phyloP scores from a whole-genome alignment of 2,329 filamentous ascomycete genomes.

The Cryphonectria parasitica region DNA sequence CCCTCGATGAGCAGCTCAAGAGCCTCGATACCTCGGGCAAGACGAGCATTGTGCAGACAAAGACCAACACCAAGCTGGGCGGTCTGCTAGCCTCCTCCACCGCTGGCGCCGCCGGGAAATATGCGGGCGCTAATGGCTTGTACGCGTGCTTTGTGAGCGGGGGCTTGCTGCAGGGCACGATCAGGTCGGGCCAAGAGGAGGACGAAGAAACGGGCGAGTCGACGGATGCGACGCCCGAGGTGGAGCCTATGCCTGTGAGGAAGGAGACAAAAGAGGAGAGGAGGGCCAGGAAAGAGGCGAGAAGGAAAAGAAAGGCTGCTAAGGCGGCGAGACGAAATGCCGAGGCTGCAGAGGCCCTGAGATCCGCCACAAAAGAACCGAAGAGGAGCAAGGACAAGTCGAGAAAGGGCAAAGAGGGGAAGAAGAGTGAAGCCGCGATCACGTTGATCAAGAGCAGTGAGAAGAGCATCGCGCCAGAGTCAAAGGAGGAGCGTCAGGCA shows the following conservation, averaged over 20 bases:
- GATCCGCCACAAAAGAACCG: not conserved
- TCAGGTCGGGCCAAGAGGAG: slow-evolving; percentile 41
- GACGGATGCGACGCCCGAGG: slow-evolving; percentile 33
- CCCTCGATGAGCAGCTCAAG: slow-evolving; percentile 89
- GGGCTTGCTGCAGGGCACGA: slow-evolving; percentile 74
- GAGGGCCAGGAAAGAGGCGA: slow-evolving; percentile 43
- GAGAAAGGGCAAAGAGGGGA: not conserved
- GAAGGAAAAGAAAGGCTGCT: slow-evolving; percentile 34
- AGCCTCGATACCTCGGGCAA: slow-evolving; percentile 69
- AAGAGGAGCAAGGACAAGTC: slow-evolving; percentile 7
- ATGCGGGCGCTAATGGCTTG: slow-evolving; percentile 66
- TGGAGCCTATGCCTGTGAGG: slow-evolving; percentile 36
- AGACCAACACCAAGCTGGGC: slow-evolving; percentile 52
- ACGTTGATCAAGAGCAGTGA: slow-evolving; percentile 32
- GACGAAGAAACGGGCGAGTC: slow-evolving; percentile 36
- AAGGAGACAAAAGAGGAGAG: slow-evolving; percentile 39
- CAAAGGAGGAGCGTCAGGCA: slow-evolving; percentile 30
- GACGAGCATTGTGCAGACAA: slow-evolving; percentile 60
- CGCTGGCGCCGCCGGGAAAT: slow-evolving; percentile 51
- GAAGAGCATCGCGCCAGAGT: slow-evolving; percentile 30
- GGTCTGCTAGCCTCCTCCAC: slow-evolving; percentile 50
- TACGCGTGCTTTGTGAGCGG: slow-evolving; percentile 87
- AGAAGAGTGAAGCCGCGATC: slow-evolving; percentile 22
- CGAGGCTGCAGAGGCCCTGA: slow-evolving; percentile 21
- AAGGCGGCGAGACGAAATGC: slow-evolving; percentile 33